A percentile compares a stretch with the other conserved stretches of the same genome.
Conservation (phyloP, 2,329 filamentous ascomycete genomes). For the Rachicladosporium sp. region DNA sequence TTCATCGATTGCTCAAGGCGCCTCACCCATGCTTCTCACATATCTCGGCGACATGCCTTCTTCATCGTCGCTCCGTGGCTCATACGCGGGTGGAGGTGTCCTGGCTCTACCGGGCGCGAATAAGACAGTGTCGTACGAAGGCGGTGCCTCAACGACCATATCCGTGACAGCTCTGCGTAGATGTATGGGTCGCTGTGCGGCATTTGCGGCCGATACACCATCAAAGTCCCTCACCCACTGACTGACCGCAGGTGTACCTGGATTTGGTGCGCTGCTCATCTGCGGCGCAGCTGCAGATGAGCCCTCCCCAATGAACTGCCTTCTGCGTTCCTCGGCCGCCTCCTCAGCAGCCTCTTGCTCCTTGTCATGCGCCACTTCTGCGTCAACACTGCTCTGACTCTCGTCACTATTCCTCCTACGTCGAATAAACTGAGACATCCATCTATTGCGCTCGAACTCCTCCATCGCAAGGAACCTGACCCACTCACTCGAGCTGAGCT, state of each 20-base stretch:
- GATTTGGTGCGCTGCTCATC: background rate
- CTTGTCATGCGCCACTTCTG: constrained; percentile 16
- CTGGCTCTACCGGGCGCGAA: constrained; percentile 7
- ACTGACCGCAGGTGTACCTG: constrained; percentile 17
- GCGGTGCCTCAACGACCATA: constrained; percentile 4
- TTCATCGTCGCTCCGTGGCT: constrained; percentile 16
- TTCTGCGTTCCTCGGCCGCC: constrained; percentile 12
- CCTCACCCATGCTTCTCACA: too few species aligned
- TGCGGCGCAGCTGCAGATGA: background rate
- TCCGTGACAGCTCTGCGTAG: constrained; percentile 12
- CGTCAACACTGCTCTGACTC: constrained; percentile 10
- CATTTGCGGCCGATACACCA: constrained; percentile 7
- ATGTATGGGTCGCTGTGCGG: constrained; percentile 12
- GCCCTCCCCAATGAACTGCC: background rate
- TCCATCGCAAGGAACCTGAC: constrained; percentile 24
- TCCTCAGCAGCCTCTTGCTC: constrained; percentile 20
- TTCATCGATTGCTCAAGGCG: too few species aligned
- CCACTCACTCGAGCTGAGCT: constrained; percentile 22
- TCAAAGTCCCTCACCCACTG: constrained; percentile 19
- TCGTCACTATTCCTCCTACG: constrained; percentile 16
- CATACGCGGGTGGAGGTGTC: constrained; percentile 22
- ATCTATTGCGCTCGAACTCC: constrained; percentile 20
- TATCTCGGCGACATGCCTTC: constrained; percentile 5
- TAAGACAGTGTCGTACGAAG: constrained; percentile 17
- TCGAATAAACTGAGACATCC: constrained; percentile 19